A percentile compares a stretch with the other conserved stretches of the same genome.
Conservation (phyloP, 768 basidiomycete species). For the Coprinopsis strossmayeri region DNA sequence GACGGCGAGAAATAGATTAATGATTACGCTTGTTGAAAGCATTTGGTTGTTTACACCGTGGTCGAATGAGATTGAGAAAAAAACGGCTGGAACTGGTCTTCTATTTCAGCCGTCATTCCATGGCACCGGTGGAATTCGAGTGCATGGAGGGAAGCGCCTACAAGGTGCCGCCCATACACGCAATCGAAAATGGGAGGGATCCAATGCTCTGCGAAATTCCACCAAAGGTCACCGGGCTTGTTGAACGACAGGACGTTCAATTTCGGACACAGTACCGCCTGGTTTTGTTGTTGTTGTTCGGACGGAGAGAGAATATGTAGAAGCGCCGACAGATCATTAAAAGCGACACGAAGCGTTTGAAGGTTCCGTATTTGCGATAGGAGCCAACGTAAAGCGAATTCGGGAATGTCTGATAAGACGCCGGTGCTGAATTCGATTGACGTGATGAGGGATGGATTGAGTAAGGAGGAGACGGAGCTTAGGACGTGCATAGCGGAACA, state of each 20-base stretch:
- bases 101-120: constrained; percentile 13
- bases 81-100: background rate
- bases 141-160: constrained; percentile 13
- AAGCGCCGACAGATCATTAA: constrained; percentile 23
- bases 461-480: constrained; percentile 15
- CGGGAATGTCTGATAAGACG: constrained; percentile 20
- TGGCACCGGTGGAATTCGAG: constrained; percentile 24
- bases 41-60: no score
- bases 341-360: constrained; percentile 21
- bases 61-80: no score
- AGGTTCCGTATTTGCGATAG: constrained; percentile 17
- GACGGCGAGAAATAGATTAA: no score
- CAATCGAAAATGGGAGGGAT: constrained; percentile 15
- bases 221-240: constrained; percentile 26
- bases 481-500: constrained; percentile 13
- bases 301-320: constrained; percentile 15
- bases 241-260: constrained; percentile 24
- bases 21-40: no score
- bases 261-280: constrained; percentile 17
- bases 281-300: background rate
- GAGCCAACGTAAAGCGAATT: constrained; percentile 8
- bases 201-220: constrained; percentile 26
- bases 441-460: constrained; percentile 20
- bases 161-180: constrained; percentile 11
- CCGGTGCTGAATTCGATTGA: constrained; percentile 25